Evolutionary conservation across 2,329 filamentous ascomycete genomes (phyloP).

Genomic region (Fonsecaea pedrosoi): DNA sequence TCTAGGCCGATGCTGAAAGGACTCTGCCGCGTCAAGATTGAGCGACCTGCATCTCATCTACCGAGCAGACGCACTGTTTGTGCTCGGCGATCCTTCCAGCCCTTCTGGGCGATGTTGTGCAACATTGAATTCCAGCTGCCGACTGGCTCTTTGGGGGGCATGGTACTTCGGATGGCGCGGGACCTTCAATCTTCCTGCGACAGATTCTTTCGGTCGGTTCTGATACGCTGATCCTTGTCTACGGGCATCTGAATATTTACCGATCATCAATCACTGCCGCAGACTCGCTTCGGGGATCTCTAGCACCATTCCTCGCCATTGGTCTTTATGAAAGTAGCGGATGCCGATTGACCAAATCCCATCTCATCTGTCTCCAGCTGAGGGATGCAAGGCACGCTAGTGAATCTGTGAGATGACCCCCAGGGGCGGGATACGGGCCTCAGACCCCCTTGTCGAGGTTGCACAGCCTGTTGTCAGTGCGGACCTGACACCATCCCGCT

Average conservation of each 20-base stretch:
- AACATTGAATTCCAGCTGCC: neutral
- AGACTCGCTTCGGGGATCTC: neutral
- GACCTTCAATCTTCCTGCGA: constrained; percentile 4
- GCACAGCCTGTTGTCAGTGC: constrained; percentile 1
- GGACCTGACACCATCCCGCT: constrained; percentile 16
- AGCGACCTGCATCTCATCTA: constrained; percentile 1
- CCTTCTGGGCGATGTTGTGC: constrained; percentile 4
- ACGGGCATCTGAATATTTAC: neutral
- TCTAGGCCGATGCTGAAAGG: constrained; percentile 48
- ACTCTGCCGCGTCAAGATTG: constrained; percentile 16
- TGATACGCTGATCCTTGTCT: constrained; percentile 9
- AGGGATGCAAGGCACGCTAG: constrained; percentile 1
- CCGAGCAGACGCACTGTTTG: neutral
- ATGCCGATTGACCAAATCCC: neutral
- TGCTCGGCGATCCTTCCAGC: neutral
- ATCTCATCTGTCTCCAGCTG: neutral
- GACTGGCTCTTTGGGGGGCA: neutral
- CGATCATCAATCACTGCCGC: neutral
- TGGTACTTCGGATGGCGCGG: neutral
- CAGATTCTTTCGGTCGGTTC: neutral
- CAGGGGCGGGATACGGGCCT: neutral
- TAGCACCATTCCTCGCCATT: neutral
- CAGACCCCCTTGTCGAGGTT: neutral
- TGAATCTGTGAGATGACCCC: neutral
- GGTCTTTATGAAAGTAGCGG: neutral